Base-by-base conservation (phyloP, 768 basidiomycete species). In the Lentinula raphanica region DNA sequence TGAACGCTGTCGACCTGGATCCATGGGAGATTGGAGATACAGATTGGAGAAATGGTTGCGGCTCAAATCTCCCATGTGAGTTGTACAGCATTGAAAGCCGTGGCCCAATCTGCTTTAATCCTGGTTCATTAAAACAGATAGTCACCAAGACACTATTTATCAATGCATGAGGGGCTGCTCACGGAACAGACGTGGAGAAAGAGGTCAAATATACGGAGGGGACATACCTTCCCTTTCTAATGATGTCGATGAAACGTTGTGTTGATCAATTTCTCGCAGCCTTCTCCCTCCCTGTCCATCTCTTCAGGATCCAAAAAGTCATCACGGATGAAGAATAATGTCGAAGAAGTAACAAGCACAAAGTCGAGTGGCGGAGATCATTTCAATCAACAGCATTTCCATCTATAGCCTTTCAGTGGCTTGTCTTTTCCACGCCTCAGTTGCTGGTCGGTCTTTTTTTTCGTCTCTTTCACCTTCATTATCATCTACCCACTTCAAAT, bases 251-350 rank as follows among this genome's bases (percentile, higher is more conserved):
- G 29, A 13, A 23, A 38, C 6, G 48, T 29, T 35, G 25, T 38
- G 51, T 50, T 28, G 11, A 40, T 2, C 7, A n/a, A 46, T 25
- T 25, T 11, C 23, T 48, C n/a, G 3, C 23, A 61, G 58, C 60
- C 60, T 49, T 29, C 28, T 13, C 58, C 42, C 23, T 35, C 57
- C 42, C 50, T 29, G 23, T 50, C 59, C 12, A 23, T 49, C 42
- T 38, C 61, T 21, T 49, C 25, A n/a, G 29, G 42, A 21, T 60
- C 56, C 6, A 62, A 49, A 54, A 19, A 56, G 40, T 39, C 48
- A 15, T 60, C 62, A 28, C 32, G 3, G 8, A 8, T 35, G 32
- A 13, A 35, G 32, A 35, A 35, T 7, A n/a, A 40, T 5, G n/a
- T 40, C 19, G 7, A 40, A 40, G 39, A n/a, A n/a, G 11, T 19